These are phyloP conservation scores for Dunaliella primolecta DNA, from an alignment of 139 green algal species.

Conservation along the genomic window DNA sequence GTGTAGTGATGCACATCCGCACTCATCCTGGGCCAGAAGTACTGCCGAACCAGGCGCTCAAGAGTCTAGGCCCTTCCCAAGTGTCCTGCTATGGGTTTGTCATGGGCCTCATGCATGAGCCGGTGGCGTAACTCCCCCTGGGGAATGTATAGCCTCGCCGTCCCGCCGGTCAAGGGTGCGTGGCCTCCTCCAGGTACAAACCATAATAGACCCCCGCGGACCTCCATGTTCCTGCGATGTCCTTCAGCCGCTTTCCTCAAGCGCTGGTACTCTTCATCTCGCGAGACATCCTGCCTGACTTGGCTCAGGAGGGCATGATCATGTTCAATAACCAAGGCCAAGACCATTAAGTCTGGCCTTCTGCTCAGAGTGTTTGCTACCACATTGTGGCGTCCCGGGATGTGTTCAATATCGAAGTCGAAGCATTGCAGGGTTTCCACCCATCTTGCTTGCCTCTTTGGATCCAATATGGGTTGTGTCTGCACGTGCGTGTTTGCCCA, in stretches of 20 bases:
- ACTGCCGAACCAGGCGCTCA: background rate
- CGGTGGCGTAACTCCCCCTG: too few relatives aligned
- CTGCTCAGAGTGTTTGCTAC: conserved; percentile 30
- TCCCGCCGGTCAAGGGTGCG: background rate
- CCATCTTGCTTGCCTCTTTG: conserved; percentile 3
- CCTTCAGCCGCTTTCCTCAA: too few relatives aligned
- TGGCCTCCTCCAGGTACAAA: too few relatives aligned
- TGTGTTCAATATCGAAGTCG: conserved; percentile 25
- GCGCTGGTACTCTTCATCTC: too few relatives aligned
- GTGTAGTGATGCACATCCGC: too few relatives aligned
- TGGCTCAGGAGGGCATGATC: background rate
- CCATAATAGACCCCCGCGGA: too few relatives aligned
- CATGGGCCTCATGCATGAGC: too few relatives aligned
- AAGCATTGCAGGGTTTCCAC: conserved; percentile 8
- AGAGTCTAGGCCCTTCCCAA: conserved; percentile 27
- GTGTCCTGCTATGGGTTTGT: background rate
- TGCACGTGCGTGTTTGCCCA: conserved; percentile 9
- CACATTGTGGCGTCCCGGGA: conserved; percentile 22
- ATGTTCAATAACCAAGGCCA: background rate
- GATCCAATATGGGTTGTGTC: conserved; percentile 15
- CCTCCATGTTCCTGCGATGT: too few relatives aligned
- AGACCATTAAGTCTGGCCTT: background rate
- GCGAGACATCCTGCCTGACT: too few relatives aligned
- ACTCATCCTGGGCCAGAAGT: too few relatives aligned
- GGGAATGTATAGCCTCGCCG: too few relatives aligned